phyloP scores from a whole-genome alignment of 257 asterid genomes.

The Penstemon newberryi region DNA sequence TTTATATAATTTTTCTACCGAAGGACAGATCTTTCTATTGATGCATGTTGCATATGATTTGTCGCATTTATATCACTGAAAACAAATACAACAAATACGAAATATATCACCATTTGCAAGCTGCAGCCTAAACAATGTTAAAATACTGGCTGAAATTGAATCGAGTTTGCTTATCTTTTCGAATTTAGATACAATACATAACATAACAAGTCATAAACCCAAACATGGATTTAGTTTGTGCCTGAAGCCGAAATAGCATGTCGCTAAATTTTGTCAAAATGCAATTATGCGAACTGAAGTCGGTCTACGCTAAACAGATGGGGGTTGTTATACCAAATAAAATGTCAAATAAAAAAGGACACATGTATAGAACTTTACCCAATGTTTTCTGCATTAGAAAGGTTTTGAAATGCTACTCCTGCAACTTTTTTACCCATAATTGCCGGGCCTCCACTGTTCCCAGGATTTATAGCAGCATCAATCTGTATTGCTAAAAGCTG shows the following conservation, averaged over 20 bases:
- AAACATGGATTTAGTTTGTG: no score
- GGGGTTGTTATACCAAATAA: constrained; percentile 1
- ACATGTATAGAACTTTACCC: constrained; percentile 47
- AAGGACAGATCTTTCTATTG: no score
- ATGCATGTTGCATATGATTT: no score
- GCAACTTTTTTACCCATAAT: constrained; percentile 96
- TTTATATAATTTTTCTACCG: no score
- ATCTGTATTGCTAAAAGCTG: constrained; percentile 94
- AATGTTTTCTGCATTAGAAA: constrained; percentile 95
- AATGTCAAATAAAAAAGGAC: constrained; percentile 8
- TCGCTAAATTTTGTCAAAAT: not conserved
- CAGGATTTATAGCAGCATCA: constrained; percentile 99
- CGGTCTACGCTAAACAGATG: not conserved
- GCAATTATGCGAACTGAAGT: not conserved
- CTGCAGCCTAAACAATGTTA: not conserved
- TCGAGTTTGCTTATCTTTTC: no score
- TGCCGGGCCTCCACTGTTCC: constrained; percentile 99
- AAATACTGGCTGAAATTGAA: not conserved
- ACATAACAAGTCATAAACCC: no score
- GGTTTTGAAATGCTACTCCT: constrained; percentile 98
- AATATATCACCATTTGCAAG: not conserved
- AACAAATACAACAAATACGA: not conserved
- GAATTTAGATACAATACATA: no score
- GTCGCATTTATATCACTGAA: no score
- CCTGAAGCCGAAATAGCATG: not conserved